Percentiles rank a stretch among this genome's conserved stretches.
These are phyloP conservation scores for Hibiscus syriacus DNA, from an alignment of 345 rosid genomes.

Conservation along the genomic window DNA sequence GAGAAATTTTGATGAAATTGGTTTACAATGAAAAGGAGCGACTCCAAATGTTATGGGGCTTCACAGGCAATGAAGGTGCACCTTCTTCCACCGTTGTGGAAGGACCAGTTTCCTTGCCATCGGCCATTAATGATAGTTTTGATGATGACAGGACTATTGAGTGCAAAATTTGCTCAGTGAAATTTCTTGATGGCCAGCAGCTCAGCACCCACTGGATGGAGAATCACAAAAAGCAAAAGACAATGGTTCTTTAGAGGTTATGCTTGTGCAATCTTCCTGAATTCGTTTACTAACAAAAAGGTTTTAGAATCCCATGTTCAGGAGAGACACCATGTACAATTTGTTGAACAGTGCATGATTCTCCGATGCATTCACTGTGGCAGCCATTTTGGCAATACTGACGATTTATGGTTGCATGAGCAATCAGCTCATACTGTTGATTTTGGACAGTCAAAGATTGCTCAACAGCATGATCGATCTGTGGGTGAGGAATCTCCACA, in stretches of 20 bases:
- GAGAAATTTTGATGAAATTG: conserved; percentile 65
- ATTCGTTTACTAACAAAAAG: too few relatives aligned
- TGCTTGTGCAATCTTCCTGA: too few relatives aligned
- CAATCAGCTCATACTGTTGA: conserved; percentile 60
- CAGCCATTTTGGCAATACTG: conserved; percentile 82
- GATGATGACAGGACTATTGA: conserved; percentile 34
- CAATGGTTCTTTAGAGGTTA: too few relatives aligned
- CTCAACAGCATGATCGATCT: conserved; percentile 23
- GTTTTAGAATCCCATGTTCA: too few relatives aligned
- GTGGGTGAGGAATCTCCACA: conserved; percentile 24
- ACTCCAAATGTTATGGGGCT: conserved; percentile 63
- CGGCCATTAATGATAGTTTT: conserved; percentile 26
- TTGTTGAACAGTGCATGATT: too few relatives aligned
- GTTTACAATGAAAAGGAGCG: conserved; percentile 73
- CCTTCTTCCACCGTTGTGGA: conserved; percentile 24
- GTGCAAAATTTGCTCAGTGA: conserved; percentile 64
- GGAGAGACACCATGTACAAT: too few relatives aligned
- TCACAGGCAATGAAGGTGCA: conserved; percentile 35
- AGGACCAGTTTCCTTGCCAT: conserved; percentile 37
- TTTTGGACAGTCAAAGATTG: conserved; percentile 37
- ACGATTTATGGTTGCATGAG: conserved; percentile 69
- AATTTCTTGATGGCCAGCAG: conserved; percentile 42
- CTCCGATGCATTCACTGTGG: too few relatives aligned
- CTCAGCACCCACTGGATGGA: conserved; percentile 65
- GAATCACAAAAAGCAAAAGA: conserved; percentile 63